phyloP scores from a whole-genome alignment of 306 rosid species.

The Cyamopsis tetragonoloba region DNA sequence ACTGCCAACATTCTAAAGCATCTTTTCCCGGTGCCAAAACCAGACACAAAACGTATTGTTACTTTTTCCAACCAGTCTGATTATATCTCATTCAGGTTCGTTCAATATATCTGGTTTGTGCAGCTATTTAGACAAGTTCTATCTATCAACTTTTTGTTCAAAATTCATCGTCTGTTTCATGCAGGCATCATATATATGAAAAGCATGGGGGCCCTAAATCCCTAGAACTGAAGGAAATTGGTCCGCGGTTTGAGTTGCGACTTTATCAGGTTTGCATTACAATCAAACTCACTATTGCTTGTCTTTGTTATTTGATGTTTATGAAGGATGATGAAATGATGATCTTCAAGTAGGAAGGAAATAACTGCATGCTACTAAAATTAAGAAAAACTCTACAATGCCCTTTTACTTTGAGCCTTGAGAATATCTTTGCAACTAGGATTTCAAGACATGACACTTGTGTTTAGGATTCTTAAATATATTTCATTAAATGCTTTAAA shows the following conservation, averaged over 20 bases:
- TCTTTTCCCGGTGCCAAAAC: constrained; percentile 92
- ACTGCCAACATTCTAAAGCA: constrained; percentile 76
- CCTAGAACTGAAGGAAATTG: constrained; percentile 79
- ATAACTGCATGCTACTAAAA: background rate
- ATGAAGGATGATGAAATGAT: background rate
- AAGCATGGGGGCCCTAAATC: constrained; percentile 78
- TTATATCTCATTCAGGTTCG: constrained; percentile 85
- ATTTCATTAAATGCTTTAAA: no score
- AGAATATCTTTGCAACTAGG: background rate
- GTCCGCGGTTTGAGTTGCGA: constrained; percentile 89
- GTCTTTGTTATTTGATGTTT: background rate
- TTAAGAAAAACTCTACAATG: background rate
- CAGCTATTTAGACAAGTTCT: constrained; percentile 6
- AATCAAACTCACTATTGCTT: constrained; percentile 9
- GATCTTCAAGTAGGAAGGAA: background rate
- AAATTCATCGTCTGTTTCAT: background rate
- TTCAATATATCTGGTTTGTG: constrained; percentile 1
- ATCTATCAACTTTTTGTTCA: background rate
- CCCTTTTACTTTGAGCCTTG: background rate
- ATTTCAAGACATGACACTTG: background rate
- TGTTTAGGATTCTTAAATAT: no score
- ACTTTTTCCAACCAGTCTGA: constrained; percentile 81
- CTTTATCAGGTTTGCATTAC: constrained; percentile 57
- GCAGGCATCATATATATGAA: constrained; percentile 85
- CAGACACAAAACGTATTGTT: constrained; percentile 78